Percentiles rank a stretch among this genome's conserved stretches.
Evolutionary conservation across 306 rosid genomes (phyloP).

Genomic region (Gleditsia sinensis): DNA sequence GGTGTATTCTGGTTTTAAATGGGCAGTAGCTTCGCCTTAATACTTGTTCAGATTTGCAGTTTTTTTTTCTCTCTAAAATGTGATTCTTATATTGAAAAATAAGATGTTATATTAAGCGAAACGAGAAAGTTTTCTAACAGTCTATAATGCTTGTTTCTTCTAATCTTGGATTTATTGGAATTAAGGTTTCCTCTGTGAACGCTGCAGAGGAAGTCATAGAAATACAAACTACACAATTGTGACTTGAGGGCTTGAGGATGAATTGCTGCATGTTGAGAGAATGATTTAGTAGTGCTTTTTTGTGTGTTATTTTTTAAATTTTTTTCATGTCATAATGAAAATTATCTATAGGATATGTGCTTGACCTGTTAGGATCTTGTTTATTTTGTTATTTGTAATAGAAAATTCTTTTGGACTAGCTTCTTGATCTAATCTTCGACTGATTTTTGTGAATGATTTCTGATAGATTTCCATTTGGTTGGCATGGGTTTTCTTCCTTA

Average conservation of each 20-base stretch:
- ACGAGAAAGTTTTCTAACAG: background rate
- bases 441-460: no score
- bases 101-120: background rate
- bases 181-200: background rate
- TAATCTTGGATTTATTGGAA: background rate
- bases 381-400: background rate
- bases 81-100: background rate
- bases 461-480: no score
- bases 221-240: conserved; percentile 9
- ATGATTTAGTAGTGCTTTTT: background rate
- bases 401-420: background rate
- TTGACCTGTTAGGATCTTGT: background rate
- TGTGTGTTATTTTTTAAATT: no score
- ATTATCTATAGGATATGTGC: background rate
- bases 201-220: no score
- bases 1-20: background rate
- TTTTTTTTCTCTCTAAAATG: background rate
- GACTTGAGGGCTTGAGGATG: background rate
- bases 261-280: background rate
- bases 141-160: background rate
- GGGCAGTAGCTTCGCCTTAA: no score
- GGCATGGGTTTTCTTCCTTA: no score
- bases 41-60: no score
- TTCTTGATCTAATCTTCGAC: no score
- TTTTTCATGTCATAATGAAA: background rate